A percentile compares a stretch with the other conserved stretches of the same genome.
These are phyloP conservation scores for Salix koriyanagi DNA, from an alignment of 345 rosid species.

Conservation along the genomic window DNA sequence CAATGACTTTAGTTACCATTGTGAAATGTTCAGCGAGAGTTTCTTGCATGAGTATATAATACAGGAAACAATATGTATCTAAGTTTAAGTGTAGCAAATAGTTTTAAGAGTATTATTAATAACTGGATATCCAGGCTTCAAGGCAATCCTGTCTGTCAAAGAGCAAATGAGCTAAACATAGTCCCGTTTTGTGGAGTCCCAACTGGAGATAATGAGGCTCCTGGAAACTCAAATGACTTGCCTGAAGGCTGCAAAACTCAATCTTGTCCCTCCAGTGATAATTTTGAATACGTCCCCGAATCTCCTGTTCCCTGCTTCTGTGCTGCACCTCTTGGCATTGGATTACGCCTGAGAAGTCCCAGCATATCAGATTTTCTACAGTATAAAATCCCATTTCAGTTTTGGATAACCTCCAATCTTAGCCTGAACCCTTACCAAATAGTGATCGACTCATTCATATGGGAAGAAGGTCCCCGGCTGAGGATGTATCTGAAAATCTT, in stretches of 20 bases:
- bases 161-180: constrained; percentile 29
- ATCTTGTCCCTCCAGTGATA: constrained; percentile 27
- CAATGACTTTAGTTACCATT: background rate
- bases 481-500: constrained; percentile 37
- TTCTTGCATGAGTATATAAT: background rate
- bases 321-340: constrained; percentile 47
- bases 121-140: constrained; percentile 43
- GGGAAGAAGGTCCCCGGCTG: constrained; percentile 51
- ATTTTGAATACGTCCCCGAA: constrained; percentile 31
- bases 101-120: background rate
- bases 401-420: constrained; percentile 28
- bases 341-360: constrained; percentile 47
- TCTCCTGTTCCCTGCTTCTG: constrained; percentile 47
- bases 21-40: background rate
- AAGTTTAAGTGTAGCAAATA: background rate
- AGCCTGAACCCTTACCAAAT: constrained; percentile 39
- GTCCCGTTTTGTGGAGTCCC: constrained; percentile 37
- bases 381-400: constrained; percentile 14
- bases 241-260: constrained; percentile 32
- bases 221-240: constrained; percentile 18
- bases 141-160: constrained; percentile 54
- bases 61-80: background rate
- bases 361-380: constrained; percentile 45
- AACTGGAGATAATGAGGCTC: constrained; percentile 21
- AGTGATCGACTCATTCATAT: constrained; percentile 22